Evolutionary conservation across 208 protist species (phyloP).

Genomic region (Phytomonas francai): DNA sequence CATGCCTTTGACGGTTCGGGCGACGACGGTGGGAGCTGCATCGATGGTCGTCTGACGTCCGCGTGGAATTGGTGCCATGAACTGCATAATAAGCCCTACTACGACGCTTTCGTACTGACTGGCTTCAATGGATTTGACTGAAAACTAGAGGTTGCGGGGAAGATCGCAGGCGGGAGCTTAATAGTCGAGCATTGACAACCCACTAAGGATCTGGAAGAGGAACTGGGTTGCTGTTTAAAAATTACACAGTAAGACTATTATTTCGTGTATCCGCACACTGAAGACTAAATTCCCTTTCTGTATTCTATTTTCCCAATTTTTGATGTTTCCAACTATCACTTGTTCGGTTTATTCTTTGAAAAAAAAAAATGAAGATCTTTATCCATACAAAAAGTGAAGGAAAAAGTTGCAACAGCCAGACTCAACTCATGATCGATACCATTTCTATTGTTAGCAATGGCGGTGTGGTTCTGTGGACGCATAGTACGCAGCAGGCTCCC

Average conservation of each 20-base stretch:
- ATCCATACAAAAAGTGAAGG: too few relatives aligned
- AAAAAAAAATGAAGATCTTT: too few relatives aligned
- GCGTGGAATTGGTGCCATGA: slow-evolving; percentile 97
- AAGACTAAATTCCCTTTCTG: background rate
- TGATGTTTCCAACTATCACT: background rate
- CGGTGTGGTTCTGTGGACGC: slow-evolving; percentile 91
- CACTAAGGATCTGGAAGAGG: background rate
- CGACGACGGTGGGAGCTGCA: slow-evolving; percentile 92
- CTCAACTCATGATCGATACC: slow-evolving; percentile 91
- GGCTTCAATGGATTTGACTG: slow-evolving; percentile 96
- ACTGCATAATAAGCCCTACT: slow-evolving; percentile 95
- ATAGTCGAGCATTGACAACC: background rate
- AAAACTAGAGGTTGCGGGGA: background rate
- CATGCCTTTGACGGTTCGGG: slow-evolving; percentile 92
- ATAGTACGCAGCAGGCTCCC: slow-evolving; percentile 35
- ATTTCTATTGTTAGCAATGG: slow-evolving; percentile 91
- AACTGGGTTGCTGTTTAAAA: background rate
- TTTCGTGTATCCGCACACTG: background rate
- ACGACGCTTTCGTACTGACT: slow-evolving; percentile 92
- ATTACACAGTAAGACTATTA: background rate
- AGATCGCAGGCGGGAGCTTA: background rate
- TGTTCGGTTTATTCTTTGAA: background rate
- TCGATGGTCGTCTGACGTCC: slow-evolving; percentile 96
- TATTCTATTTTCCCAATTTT: background rate
- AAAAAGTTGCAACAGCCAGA: too few relatives aligned